Conservation (phyloP, 2,329 filamentous ascomycete species). For the Fusarium cicatricum region DNA sequence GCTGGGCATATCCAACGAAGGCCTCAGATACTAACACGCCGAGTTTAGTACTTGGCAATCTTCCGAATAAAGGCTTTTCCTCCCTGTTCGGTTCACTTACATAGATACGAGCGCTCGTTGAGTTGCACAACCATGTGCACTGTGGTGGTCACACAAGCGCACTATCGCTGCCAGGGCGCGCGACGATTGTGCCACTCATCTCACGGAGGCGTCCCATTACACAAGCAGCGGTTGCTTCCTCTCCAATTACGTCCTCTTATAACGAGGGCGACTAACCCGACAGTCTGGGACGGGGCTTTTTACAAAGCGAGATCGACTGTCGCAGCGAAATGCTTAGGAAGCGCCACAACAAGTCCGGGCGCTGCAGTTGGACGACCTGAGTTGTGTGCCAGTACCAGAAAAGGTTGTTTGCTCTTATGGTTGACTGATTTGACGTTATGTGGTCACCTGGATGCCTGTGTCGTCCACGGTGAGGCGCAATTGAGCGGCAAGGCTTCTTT, state of each 20-base stretch:
- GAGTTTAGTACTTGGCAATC: no score
- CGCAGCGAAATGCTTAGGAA: constrained; percentile 31
- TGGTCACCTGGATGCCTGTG: neutral
- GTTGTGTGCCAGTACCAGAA: neutral
- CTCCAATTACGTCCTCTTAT: constrained; percentile 31
- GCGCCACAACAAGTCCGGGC: constrained; percentile 34
- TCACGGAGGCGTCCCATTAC: constrained; percentile 8
- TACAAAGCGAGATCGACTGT: constrained; percentile 36
- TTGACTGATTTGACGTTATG: neutral
- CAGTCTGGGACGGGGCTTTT: constrained; percentile 37
- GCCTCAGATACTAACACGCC: no score
- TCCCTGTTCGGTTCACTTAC: no score
- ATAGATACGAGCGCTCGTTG: neutral
- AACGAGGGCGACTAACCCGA: constrained; percentile 30
- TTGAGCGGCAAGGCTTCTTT: neutral
- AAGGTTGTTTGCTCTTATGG: constrained; percentile 3
- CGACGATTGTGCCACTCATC: constrained; percentile 8
- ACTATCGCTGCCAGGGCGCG: constrained; percentile 12
- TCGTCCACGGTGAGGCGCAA: constrained; percentile 1
- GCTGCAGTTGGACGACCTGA: constrained; percentile 14
- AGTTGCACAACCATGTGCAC: neutral
- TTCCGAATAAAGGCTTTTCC: no score
- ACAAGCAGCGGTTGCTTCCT: constrained; percentile 14
- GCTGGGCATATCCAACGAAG: neutral
- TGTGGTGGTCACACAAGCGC: constrained; percentile 6